Evolutionary conservation across 805 yeast species (phyloP).

Genomic region (Saturnispora besseyi): DNA sequence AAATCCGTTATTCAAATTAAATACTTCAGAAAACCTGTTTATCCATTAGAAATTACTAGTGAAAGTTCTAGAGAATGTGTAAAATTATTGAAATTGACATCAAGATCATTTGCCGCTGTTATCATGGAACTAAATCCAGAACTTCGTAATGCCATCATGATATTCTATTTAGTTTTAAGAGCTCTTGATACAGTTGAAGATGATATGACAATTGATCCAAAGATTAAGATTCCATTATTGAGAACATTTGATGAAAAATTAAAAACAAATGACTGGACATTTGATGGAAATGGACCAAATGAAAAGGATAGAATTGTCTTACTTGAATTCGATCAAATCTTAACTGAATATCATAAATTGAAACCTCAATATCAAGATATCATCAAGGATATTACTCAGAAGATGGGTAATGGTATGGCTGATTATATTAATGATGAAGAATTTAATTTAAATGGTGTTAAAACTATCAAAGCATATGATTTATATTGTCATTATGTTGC

Average conservation of each 20-base stretch:
- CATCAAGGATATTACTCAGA: conserved; percentile 62
- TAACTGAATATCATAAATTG: conserved; percentile 63
- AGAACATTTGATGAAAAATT: conserved; percentile 60
- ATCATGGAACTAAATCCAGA: conserved; percentile 88
- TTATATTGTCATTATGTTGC: conserved; percentile 96
- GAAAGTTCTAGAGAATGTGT: conserved; percentile 55
- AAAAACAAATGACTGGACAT: conserved; percentile 66
- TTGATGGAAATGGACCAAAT: conserved; percentile 59
- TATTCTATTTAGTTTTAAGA: conserved; percentile 78
- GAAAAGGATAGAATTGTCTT: conserved; percentile 79
- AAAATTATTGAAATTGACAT: conserved; percentile 55
- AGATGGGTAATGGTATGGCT: conserved; percentile 99
- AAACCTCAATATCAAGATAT: conserved; percentile 71
- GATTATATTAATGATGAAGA: conserved; percentile 73
- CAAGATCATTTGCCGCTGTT: conserved; percentile 92
- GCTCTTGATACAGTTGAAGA: conserved; percentile 96
- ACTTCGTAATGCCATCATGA: conserved; percentile 66
- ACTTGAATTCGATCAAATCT: conserved; percentile 63
- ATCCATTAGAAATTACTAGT: conserved; percentile 38
- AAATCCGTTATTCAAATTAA: conserved; percentile 56
- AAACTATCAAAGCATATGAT: conserved; percentile 73
- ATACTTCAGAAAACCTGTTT: conserved; percentile 41
- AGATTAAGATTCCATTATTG: conserved; percentile 64
- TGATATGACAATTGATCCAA: conserved; percentile 77
- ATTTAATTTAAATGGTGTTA: conserved; percentile 71